A percentile compares a stretch with the other conserved stretches of the same genome.
Conservation (phyloP, 805 yeast species). For the Yarrowia osloensis region DNA sequence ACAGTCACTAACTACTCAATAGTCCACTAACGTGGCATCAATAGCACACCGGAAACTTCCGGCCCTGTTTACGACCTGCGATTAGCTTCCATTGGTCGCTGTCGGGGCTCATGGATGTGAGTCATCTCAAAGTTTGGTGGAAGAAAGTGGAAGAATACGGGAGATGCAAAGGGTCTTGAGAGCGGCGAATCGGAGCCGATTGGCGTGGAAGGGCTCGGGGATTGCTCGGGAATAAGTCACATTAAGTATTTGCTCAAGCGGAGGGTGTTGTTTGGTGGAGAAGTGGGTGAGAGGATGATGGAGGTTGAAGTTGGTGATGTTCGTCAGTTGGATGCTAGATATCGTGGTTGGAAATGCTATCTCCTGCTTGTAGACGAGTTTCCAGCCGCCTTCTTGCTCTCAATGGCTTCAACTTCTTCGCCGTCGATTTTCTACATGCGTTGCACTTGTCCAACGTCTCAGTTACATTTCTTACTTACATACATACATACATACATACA, state of each 20-base stretch:
- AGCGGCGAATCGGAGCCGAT: background rate
- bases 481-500: no score
- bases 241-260: no score
- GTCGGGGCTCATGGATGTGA: background rate
- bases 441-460: constrained; percentile 5
- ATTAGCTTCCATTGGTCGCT: background rate
- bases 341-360: no score
- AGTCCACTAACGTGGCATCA: no score
- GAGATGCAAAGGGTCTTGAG: background rate
- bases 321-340: no score
- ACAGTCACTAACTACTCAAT: no score
- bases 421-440: background rate
- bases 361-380: no score
- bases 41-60: background rate
- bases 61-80: background rate
- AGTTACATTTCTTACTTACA: background rate
- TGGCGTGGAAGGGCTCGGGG: background rate
- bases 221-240: background rate
- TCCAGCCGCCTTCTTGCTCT: no score
- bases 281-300: no score
- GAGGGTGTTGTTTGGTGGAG: background rate
- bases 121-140: constrained; percentile 4
- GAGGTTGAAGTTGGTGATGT: background rate
- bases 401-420: background rate
- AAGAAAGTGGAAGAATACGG: background rate